Percentiles rank a stretch among this genome's conserved stretches.
phyloP scores from a whole-genome alignment of 345 rosid species.

The Clarkia xantiana region DNA sequence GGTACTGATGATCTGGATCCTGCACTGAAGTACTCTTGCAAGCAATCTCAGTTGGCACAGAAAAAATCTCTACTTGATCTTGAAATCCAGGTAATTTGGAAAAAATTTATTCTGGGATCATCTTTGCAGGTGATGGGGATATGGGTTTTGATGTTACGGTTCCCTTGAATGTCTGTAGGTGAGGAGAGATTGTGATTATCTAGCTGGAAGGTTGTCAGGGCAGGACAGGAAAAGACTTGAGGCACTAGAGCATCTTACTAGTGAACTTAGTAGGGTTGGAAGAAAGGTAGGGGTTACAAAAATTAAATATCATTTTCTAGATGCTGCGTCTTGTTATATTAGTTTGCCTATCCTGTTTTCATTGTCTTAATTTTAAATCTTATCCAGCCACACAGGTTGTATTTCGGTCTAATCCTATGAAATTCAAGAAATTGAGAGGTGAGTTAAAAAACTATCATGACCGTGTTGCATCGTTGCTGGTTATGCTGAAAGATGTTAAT shows the following conservation, averaged over 20 bases:
- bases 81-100: constrained; percentile 46
- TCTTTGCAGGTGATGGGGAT: too few species aligned
- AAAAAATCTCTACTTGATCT: constrained; percentile 47
- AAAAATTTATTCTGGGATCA: too few species aligned
- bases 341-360: neutral
- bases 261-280: constrained; percentile 32
- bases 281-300: constrained; percentile 40
- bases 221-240: constrained; percentile 27
- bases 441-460: constrained; percentile 52
- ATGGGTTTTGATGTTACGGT: neutral
- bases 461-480: constrained; percentile 25
- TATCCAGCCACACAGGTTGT: constrained; percentile 42
- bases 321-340: neutral
- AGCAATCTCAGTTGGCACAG: constrained; percentile 36
- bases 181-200: constrained; percentile 57
- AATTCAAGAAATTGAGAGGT: constrained; percentile 44
- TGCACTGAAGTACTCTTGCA: constrained; percentile 52
- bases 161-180: constrained; percentile 26
- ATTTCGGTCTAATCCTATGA: constrained; percentile 52
- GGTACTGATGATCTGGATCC: constrained; percentile 65
- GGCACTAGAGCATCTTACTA: constrained; percentile 32
- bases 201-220: constrained; percentile 46
- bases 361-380: neutral
- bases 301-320: neutral
- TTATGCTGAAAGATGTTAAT: constrained; percentile 24